These are phyloP conservation scores for Thalassiosira mediterranea DNA, from an alignment of 352 stramenopile species.

Conservation along the genomic window DNA sequence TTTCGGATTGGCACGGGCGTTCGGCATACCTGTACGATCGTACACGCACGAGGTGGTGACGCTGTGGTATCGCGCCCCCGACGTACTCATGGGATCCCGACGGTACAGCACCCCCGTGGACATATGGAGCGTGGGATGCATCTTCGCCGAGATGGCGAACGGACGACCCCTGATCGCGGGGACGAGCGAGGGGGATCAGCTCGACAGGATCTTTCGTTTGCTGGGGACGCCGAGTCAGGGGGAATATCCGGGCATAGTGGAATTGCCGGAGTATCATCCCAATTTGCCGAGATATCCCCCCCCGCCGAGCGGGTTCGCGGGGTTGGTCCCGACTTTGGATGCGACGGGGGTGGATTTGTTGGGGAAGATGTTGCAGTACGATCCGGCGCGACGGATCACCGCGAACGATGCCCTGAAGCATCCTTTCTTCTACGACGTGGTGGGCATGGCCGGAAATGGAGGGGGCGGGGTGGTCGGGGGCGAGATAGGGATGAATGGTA, in stretches of 20 bases:
- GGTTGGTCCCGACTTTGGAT: constrained; percentile 91
- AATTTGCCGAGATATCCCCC: constrained; percentile 92
- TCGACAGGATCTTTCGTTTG: constrained; percentile 95
- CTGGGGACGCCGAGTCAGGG: constrained; percentile 93
- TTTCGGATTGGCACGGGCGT: constrained; percentile 99
- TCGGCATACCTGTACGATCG: constrained; percentile 97
- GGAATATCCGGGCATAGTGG: constrained; percentile 95
- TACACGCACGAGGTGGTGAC: constrained; percentile 99
- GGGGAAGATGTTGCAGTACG: constrained; percentile 92
- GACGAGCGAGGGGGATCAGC: constrained; percentile 95
- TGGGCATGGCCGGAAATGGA: constrained; percentile 8
- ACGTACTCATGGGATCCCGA: constrained; percentile 96
- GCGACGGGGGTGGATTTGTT: constrained; percentile 91
- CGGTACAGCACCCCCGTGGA: constrained; percentile 99
- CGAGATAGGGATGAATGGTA: background rate
- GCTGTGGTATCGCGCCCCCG: constrained; percentile 98
- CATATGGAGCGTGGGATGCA: constrained; percentile 98
- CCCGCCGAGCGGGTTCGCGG: constrained; percentile 86
- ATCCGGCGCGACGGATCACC: constrained; percentile 93
- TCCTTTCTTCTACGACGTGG: constrained; percentile 94
- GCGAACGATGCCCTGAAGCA: constrained; percentile 94
- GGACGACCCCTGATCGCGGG: constrained; percentile 93
- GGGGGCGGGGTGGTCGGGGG: background rate
- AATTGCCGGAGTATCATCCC: constrained; percentile 95
- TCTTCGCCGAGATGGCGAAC: constrained; percentile 94